Evolutionary conservation across 805 yeast species (phyloP), one percentile per base, ranked within the genome.

Genomic region (Yarrowia sp.): DNA sequence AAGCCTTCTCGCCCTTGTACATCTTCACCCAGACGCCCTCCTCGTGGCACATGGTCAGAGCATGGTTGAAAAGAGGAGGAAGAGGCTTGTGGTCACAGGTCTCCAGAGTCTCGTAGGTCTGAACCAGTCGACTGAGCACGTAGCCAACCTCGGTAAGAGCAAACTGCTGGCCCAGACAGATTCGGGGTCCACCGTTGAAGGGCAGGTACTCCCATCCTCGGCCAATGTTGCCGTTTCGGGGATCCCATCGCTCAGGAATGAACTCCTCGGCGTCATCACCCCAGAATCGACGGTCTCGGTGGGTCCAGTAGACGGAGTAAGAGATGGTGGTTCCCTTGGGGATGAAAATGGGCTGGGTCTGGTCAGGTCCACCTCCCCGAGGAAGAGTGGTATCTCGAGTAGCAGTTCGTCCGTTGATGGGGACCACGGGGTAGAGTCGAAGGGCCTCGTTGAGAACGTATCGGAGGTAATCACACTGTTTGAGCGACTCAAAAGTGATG

Each of bases 121-220:
- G 81, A 49, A 75, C 69, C 64, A 82, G 72, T 69, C 84, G 76
- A 20, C 76, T 79, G 52, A 81, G 71, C 15, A 80, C 76, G 72
- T 82, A 83, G 14, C 82, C 77, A 10, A 84, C 83, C 74, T 84
- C 86, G 17, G 85, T 83, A 20, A 84, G 79, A 9, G 86, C 87
- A 74, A 83, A 83, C 74, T 84, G 86, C 76, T 84, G 86, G 49
- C 86, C 87, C 65, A 84, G 76, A 72, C 86, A 84, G 68, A 84
- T 83, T 69, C 87, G 75, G n/a, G 86, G 86, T 9, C 87, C 87
- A 49, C 86, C 87, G 70, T 83, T 83, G 75, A 83, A 83, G 20
- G 86, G 86, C 39, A 83, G 74, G 73, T 81, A 83, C 38, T 81
- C 82, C 85, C 86, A 83, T 12, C 66, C 66, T 46, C 66, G 66